Conservation (phyloP, 805 yeast species). For the Metschnikowia similis region DNA sequence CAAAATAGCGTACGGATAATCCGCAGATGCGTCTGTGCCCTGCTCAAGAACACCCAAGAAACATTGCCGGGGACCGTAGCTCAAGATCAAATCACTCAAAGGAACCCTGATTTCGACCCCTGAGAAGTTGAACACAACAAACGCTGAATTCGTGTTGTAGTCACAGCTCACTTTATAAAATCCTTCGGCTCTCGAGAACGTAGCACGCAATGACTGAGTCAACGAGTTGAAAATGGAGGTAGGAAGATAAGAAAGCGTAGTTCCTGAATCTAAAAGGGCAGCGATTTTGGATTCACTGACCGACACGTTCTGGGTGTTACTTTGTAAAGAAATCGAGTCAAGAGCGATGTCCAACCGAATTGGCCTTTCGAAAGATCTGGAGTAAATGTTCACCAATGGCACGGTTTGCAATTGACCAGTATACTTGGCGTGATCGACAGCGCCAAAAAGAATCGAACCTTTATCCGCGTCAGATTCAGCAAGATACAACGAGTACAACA, state of each 20-base stretch:
- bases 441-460: slow-evolving; percentile 41
- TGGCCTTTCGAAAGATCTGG: slow-evolving; percentile 21
- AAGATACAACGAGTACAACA: slow-evolving; percentile 61
- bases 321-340: slow-evolving; percentile 28
- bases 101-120: slow-evolving; percentile 56
- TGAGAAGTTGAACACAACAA: slow-evolving; percentile 45
- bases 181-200: not conserved
- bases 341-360: slow-evolving; percentile 49
- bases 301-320: slow-evolving; percentile 9
- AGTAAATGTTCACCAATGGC: slow-evolving; percentile 37
- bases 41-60: slow-evolving; percentile 26
- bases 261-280: slow-evolving; percentile 48
- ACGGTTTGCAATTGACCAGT: slow-evolving; percentile 30
- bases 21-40: slow-evolving; percentile 31
- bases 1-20: slow-evolving; percentile 50
- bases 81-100: slow-evolving; percentile 25
- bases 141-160: slow-evolving; percentile 8
- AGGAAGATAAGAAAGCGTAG: slow-evolving; percentile 51
- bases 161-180: slow-evolving; percentile 11
- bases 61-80: slow-evolving; percentile 17
- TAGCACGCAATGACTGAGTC: slow-evolving; percentile 8
- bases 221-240: slow-evolving; percentile 18
- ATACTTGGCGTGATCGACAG: slow-evolving; percentile 41
- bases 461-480: slow-evolving; percentile 30
- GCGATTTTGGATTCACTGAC: slow-evolving; percentile 6